phyloP scores from a whole-genome alignment of 2,329 filamentous ascomycete species.

The Botrytis galanthina region DNA sequence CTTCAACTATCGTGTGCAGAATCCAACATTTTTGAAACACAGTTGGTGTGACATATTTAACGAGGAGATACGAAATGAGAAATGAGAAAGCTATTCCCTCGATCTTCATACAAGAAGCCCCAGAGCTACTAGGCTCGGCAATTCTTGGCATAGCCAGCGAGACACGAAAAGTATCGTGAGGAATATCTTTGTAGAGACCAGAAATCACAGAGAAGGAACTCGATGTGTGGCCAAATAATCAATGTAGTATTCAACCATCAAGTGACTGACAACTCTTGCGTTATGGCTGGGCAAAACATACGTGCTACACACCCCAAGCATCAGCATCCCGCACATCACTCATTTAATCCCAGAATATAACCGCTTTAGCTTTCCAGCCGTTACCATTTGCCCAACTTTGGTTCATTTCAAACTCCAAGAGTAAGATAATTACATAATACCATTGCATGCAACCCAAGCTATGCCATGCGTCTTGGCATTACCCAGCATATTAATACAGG shows the following conservation, averaged over 20 bases:
- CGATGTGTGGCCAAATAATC: neutral
- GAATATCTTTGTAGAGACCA: neutral
- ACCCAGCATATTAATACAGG: neutral
- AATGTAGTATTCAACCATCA: neutral
- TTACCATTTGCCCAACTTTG: neutral
- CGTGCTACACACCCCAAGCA: neutral
- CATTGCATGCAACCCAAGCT: neutral
- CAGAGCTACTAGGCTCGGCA: neutral
- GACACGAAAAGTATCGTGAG: neutral
- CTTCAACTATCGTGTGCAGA: too few species aligned
- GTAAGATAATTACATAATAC: neutral
- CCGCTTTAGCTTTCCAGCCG: neutral
- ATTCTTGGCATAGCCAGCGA: neutral
- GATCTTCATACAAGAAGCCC: neutral
- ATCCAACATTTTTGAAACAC: neutral
- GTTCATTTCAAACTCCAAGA: neutral
- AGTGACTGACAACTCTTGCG: neutral
- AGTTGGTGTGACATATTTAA: neutral
- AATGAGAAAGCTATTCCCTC: neutral
- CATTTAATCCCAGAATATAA: neutral
- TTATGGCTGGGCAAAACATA: neutral
- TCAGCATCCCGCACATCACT: neutral
- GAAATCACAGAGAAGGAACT: neutral
- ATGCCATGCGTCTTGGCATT: slow-evolving; percentile 6
- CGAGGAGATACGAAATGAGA: fast-evolving